These are phyloP conservation scores for Ogataea saltuana DNA, from an alignment of 805 yeast genomes.

Conservation along the genomic window DNA sequence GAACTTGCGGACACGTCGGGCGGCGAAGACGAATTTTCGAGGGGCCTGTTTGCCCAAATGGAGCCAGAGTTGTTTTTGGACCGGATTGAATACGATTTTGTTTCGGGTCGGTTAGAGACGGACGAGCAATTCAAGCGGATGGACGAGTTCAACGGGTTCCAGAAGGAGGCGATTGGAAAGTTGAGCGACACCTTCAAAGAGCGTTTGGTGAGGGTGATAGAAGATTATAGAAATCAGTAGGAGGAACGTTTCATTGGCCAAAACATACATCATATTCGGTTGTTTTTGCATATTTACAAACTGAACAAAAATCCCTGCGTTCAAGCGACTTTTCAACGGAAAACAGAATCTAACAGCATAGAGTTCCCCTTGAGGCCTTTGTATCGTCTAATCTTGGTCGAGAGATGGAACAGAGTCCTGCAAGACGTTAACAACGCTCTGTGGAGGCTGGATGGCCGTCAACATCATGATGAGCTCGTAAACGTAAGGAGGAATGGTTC, in stretches of 20 bases:
- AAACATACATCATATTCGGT: too few species aligned
- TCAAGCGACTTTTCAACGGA: too few species aligned
- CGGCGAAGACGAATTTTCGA: slow-evolving; percentile 11
- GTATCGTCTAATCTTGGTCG: slow-evolving; percentile 20
- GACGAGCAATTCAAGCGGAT: slow-evolving; percentile 21
- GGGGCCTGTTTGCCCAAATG: slow-evolving; percentile 12
- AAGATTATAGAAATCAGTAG: slow-evolving; percentile 4
- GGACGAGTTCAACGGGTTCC: slow-evolving; percentile 28
- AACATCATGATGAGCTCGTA: slow-evolving; percentile 82
- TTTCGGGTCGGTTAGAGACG: slow-evolving; percentile 12
- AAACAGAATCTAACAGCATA: too few species aligned
- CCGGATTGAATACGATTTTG: slow-evolving; percentile 14
- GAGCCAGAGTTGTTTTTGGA: slow-evolving; percentile 17
- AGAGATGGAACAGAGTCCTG: slow-evolving; percentile 40
- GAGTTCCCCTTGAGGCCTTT: background rate
- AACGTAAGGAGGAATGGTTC: slow-evolving; percentile 77
- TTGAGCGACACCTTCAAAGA: slow-evolving; percentile 22
- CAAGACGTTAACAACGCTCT: slow-evolving; percentile 67
- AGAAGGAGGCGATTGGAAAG: slow-evolving; percentile 20
- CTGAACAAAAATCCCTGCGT: too few species aligned
- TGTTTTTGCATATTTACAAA: too few species aligned
- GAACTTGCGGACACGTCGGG: slow-evolving; percentile 27
- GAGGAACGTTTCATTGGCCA: too few species aligned
- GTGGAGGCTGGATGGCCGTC: slow-evolving; percentile 90
- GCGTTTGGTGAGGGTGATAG: slow-evolving; percentile 12